These are phyloP conservation scores for Hemileccinum impolitum DNA, from an alignment of 768 basidiomycete species.

Conservation along the genomic window DNA sequence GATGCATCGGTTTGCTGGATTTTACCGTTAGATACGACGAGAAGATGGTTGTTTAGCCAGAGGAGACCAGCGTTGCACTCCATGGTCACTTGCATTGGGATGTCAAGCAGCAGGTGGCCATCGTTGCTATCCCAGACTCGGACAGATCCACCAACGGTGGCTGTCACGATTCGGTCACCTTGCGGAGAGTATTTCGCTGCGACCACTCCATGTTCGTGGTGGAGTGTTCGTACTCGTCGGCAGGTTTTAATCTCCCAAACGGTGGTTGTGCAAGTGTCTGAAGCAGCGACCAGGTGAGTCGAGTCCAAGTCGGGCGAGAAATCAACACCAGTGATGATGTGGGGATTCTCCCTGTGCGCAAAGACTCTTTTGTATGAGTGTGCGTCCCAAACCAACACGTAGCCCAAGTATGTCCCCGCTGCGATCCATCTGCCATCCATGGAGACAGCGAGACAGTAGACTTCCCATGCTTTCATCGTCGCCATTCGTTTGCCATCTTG, in stretches of 20 bases:
- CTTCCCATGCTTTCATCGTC: background rate
- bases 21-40: background rate
- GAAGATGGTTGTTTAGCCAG: background rate
- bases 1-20: background rate
- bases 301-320: slow-evolving; percentile 6
- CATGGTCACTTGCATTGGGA: background rate
- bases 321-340: background rate
- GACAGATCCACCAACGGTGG: background rate
- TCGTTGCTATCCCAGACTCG: background rate
- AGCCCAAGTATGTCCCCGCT: background rate
- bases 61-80: background rate
- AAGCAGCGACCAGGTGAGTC: background rate
- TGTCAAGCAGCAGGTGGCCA: background rate
- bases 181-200: slow-evolving; percentile 1
- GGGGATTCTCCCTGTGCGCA: background rate
- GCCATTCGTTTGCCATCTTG: background rate
- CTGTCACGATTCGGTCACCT: slow-evolving; percentile 6
- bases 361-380: background rate
- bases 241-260: background rate
- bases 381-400: background rate
- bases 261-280: background rate
- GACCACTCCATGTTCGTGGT: background rate
- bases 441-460: background rate
- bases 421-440: background rate
- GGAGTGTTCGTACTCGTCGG: background rate